Conservation (phyloP, 2,329 filamentous ascomycete species). For the Clonostachys sp. region DNA sequence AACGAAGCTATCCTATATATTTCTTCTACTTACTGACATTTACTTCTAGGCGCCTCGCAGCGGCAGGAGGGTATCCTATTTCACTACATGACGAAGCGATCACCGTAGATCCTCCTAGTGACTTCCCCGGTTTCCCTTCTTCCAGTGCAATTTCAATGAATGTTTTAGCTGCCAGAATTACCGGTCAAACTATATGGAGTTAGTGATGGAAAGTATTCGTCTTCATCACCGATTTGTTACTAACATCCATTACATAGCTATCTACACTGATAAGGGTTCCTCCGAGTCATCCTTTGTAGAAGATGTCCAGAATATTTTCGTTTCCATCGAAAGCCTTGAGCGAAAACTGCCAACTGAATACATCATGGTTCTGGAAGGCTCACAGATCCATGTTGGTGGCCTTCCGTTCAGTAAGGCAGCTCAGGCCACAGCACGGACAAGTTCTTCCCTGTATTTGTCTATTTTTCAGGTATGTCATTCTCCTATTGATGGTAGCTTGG, state of each 20-base stretch:
- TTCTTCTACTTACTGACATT: neutral
- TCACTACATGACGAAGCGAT: neutral
- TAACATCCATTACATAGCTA: neutral
- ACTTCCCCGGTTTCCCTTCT: neutral
- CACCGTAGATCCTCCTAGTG: neutral
- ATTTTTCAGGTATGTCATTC: neutral
- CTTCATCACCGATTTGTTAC: too few relatives aligned
- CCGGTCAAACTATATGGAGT: neutral
- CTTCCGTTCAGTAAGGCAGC: neutral
- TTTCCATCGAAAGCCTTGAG: neutral
- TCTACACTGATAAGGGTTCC: neutral
- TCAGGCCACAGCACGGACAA: neutral
- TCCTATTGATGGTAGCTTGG: neutral
- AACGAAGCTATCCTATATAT: neutral
- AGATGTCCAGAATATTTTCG: neutral
- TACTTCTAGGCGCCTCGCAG: neutral
- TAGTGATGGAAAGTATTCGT: neutral
- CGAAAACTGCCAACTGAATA: neutral
- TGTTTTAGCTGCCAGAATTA: neutral
- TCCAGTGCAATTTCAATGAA: neutral
- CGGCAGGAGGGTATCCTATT: neutral
- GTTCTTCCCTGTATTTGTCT: neutral
- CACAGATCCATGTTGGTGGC: neutral
- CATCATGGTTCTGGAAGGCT: neutral
- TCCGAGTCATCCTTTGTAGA: neutral